Conservation (phyloP, 2,329 filamentous ascomycete genomes). For the Neoscytalidium dimidiatum region DNA sequence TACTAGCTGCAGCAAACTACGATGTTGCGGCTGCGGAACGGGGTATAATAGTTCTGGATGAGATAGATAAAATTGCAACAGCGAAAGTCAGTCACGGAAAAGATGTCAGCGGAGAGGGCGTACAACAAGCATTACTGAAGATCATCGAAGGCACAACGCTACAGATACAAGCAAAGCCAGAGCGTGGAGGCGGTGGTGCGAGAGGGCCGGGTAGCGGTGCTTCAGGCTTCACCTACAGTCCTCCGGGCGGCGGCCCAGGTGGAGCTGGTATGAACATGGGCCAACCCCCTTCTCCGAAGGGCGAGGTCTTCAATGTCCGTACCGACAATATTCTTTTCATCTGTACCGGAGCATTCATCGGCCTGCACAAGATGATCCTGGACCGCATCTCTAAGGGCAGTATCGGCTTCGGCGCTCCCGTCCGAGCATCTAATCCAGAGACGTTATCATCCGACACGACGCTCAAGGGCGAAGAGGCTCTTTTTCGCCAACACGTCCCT, state of each 20-base stretch:
- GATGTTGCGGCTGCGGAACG: conserved; percentile 81
- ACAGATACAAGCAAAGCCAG: conserved; percentile 85
- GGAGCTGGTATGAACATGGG: conserved; percentile 29
- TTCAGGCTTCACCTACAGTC: conserved; percentile 22
- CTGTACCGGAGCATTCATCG: conserved; percentile 92
- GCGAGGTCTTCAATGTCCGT: conserved; percentile 71
- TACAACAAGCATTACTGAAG: conserved; percentile 93
- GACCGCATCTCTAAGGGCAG: conserved; percentile 83
- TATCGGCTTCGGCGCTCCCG: conserved; percentile 87
- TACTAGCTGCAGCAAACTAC: conserved; percentile 88
- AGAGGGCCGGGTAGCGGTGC: conserved; percentile 25
- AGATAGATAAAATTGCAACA: conserved; percentile 95
- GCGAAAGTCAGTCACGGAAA: conserved; percentile 85
- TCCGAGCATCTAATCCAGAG: conserved; percentile 60
- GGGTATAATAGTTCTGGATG: conserved; percentile 93
- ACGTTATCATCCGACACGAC: conserved; percentile 60
- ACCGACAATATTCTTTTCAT: conserved; percentile 98
- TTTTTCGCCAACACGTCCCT: conserved; percentile 61
- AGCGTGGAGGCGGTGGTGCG: conserved; percentile 54
- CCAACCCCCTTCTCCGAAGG: conserved; percentile 46
- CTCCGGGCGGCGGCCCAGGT: conserved; percentile 23
- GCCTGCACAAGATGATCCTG: conserved; percentile 82
- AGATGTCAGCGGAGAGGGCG: conserved; percentile 93
- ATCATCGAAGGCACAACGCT: conserved; percentile 95
- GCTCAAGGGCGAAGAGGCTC: conserved; percentile 56